Evolutionary conservation across 1,284 basidiomycete species (phyloP).

Genomic region (Rhodotorula glutinis): DNA sequence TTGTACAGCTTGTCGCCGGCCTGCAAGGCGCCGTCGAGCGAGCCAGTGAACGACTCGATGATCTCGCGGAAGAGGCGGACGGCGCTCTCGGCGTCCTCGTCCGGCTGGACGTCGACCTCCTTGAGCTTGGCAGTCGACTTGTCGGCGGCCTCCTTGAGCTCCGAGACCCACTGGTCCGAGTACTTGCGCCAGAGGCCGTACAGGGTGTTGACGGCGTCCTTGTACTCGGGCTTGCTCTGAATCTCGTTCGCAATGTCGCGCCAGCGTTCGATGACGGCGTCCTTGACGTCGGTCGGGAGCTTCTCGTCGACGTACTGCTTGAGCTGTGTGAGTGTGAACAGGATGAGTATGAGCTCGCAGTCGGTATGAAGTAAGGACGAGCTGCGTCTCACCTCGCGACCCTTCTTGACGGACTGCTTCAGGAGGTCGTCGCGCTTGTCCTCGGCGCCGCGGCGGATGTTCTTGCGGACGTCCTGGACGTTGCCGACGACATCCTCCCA

Average conservation of each 20-base stretch:
- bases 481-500: slow-evolving; percentile 25
- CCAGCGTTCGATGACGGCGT: slow-evolving; percentile 51
- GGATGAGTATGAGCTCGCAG: neutral
- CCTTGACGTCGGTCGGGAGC: slow-evolving; percentile 51
- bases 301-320: slow-evolving; percentile 51
- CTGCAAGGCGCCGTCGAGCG: slow-evolving; percentile 48
- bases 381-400: slow-evolving; percentile 8
- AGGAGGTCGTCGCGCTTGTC: slow-evolving; percentile 32
- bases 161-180: slow-evolving; percentile 49
- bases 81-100: slow-evolving; percentile 27
- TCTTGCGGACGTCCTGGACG: slow-evolving; percentile 26
- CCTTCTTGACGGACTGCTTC: slow-evolving; percentile 27
- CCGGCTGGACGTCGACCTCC: slow-evolving; percentile 47
- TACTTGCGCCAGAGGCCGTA: slow-evolving; percentile 53
- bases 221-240: slow-evolving; percentile 45
- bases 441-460: slow-evolving; percentile 22
- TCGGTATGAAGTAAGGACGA: too few relatives aligned
- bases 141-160: slow-evolving; percentile 30
- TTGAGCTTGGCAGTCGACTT: slow-evolving; percentile 33
- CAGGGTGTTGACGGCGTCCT: slow-evolving; percentile 50
- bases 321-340: slow-evolving; percentile 6
- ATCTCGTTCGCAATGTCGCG: slow-evolving; percentile 45
- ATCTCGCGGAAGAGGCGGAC: slow-evolving; percentile 22
- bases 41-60: slow-evolving; percentile 36
- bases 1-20: slow-evolving; percentile 50